phyloP scores from a whole-genome alignment of 2,329 filamentous ascomycete genomes.

The Eutypella sp. region DNA sequence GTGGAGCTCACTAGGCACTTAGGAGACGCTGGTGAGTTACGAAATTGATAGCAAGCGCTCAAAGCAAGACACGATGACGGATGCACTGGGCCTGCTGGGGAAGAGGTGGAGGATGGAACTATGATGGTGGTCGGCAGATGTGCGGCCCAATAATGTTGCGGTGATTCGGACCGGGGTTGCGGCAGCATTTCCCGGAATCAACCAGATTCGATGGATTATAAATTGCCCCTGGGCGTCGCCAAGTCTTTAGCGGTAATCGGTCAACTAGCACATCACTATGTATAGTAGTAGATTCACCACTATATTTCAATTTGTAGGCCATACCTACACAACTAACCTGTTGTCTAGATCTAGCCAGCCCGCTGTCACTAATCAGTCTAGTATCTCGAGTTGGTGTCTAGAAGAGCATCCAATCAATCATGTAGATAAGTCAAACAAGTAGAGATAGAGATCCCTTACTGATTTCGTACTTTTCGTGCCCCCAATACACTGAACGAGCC shows the following conservation, averaged over 20 bases:
- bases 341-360: too few relatives aligned
- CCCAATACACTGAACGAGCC: too few relatives aligned
- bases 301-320: too few relatives aligned
- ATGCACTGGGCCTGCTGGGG: background rate
- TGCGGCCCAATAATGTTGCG: conserved; percentile 9
- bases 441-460: too few relatives aligned
- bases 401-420: too few relatives aligned
- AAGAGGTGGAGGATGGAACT: background rate
- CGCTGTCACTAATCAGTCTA: too few relatives aligned
- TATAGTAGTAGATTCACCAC: too few relatives aligned
- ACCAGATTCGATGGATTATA: background rate
- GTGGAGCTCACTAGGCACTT: background rate
- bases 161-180: background rate
- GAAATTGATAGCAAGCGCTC: background rate
- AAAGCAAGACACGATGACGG: background rate
- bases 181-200: background rate
- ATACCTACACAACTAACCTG: too few relatives aligned
- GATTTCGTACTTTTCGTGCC: too few relatives aligned
- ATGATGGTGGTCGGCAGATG: conserved; percentile 17
- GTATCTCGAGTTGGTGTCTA: too few relatives aligned
- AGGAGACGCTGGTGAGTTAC: background rate
- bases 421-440: too few relatives aligned
- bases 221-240: background rate
- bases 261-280: background rate
- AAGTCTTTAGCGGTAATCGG: background rate